Evolutionary conservation across 805 yeast species (phyloP), one percentile per base, ranked within the genome.

Genomic region (Citeromyces nyonsensis): DNA sequence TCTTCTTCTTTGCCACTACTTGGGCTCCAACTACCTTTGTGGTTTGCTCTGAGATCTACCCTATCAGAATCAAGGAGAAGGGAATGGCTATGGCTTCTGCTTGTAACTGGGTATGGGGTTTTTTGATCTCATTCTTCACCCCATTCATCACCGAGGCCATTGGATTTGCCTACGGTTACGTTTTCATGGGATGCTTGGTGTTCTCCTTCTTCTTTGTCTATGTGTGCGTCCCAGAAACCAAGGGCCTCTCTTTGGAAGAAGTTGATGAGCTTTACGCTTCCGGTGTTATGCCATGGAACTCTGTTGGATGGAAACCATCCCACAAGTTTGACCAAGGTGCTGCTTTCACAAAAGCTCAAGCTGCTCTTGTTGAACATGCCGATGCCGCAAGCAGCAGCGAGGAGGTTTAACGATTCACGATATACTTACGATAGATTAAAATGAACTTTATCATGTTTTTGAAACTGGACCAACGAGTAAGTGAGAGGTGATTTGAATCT

Each of bases 21-120:
- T 79, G 85, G 84, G 84, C 85, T 51, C 79, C 84, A 33, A 63
- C 65, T 35, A 68, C 68, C 30, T 75, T 81, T 78, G 80, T 65
- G 32, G 59, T 63, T 42, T 46, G 57, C 45, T 61, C 70, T 28
- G 76, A 69, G 41, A 56, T 63, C 31, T 79, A 66, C 57, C 80
- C 85, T 37, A 66, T 78, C 35, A 68, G 75, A 48, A 66, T 74
- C 36, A 69, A 85, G 44, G 77, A 78, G 36, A 73, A 69, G 47
- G 79, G 78, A 27, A 66, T 76, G 38, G 68, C 82, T 9, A 47
- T 77, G 34, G 66, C 79, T 9, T 70, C 74, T 3, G 77, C 82
- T 15, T 68, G 83, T 29, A 79, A 79, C 56, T 79, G 88, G 88
- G 47, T 74, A 27, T 73, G 69, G 54, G 79, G 79, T 50, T 76